Base-by-base conservation (phyloP, 345 rosid genomes). In the Barbarea vulgaris region DNA sequence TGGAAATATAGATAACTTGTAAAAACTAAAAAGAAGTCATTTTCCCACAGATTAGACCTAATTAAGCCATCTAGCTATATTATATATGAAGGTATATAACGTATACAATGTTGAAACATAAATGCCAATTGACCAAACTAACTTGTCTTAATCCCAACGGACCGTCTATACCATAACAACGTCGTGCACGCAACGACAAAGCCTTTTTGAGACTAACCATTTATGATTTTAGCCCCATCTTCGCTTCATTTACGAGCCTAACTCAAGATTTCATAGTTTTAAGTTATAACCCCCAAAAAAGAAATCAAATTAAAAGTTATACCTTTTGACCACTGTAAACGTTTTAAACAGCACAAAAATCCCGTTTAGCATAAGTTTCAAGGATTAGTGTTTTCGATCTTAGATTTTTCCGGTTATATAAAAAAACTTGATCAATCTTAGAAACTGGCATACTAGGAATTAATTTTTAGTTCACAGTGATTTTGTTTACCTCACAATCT, bases 181-280 rank as follows among this genome's bases (percentile, higher is more conserved):
- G 6, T 47, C 76, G 80, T 77, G 80, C 76, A 77, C 80, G 72
- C 47, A 57, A 77, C 55, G 56, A 61, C 24, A 64, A 70, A 64
- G 62, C 51, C 39, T 22, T 36, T 21, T 70, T 33, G 7, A 6
- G 59, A 61, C 65, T 12, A 67, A 21, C 47, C 61, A 67, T 7
- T 34, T 25, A 50, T 24, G 60, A 47, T 37, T 15, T n/a, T 58
- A 67, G 50, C 67, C 13, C 18, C 73, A 74, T 66, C 14, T 27
- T 27, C 57, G 46, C 31, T 55, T 56, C 66, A 33, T 30, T 7
- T 12, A 33, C 9, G 39, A 55, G 58, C 69, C 51, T 48, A 36
- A 50, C 22, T 17, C 30, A 25, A n/a, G 10, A 28, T 15, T 54
- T 55, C 64, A 37, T 37, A 37, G 25, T 7, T 53, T n/a, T 37